Evolutionary conservation across 176 grass and related monocot species (phyloP).

Genomic region (Coix lacrymajobi): DNA sequence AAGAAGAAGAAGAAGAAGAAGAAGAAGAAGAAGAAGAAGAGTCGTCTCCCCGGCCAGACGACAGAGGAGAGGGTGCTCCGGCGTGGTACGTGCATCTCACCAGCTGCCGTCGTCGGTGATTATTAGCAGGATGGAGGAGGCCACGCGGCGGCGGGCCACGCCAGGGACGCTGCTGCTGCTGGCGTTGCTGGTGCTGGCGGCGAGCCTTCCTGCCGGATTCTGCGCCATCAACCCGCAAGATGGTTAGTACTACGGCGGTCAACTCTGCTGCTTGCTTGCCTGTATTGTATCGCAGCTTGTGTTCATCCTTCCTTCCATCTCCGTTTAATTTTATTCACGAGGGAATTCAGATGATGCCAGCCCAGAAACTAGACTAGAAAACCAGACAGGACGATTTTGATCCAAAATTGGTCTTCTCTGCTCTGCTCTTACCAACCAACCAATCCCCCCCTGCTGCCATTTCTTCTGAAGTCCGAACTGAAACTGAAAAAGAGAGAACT

Average conservation of each 20-base stretch:
- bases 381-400: background rate
- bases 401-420: background rate
- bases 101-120: background rate
- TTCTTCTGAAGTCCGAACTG: background rate
- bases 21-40: background rate
- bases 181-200: background rate
- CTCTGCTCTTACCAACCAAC: background rate
- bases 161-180: background rate
- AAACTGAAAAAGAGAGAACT: background rate
- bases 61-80: background rate
- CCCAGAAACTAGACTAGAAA: background rate
- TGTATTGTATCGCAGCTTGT: background rate
- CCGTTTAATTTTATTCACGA: background rate
- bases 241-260: slow-evolving; percentile 8
- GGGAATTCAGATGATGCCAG: background rate
- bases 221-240: slow-evolving; percentile 30
- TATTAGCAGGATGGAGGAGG: background rate
- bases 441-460: background rate
- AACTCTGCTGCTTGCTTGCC: background rate
- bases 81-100: background rate
- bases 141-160: slow-evolving; percentile 8
- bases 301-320: background rate
- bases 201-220: background rate
- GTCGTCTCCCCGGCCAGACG: background rate
- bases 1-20: too few relatives aligned